A percentile compares a stretch with the other conserved stretches of the same genome.
Evolutionary conservation across 192 early-diverging fungal species (phyloP).

Genomic region (Gryganskiella cystojenkinii): DNA sequence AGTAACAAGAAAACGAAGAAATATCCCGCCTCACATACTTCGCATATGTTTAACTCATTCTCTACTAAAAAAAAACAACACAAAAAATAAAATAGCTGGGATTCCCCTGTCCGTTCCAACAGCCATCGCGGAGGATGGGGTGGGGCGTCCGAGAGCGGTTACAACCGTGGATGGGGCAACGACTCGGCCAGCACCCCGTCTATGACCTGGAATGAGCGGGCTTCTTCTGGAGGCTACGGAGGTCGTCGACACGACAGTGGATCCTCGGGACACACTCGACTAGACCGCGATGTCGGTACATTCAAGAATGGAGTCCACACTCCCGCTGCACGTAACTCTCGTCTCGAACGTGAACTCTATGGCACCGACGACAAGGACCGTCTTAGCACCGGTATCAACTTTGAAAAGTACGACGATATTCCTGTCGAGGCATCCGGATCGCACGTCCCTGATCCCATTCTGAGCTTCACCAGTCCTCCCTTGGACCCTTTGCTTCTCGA

Average conservation of each 20-base stretch:
- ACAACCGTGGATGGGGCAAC: slow-evolving; percentile 42
- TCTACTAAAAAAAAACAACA: too few species aligned
- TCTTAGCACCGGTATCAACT: slow-evolving; percentile 95
- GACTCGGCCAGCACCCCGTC: not conserved
- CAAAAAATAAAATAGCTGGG: too few species aligned
- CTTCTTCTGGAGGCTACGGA: slow-evolving; percentile 60
- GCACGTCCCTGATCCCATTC: slow-evolving; percentile 73
- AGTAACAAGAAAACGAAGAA: too few species aligned
- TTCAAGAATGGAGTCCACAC: slow-evolving; percentile 79
- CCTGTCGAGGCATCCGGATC: slow-evolving; percentile 91
- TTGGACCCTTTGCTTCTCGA: slow-evolving; percentile 88
- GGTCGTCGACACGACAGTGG: slow-evolving; percentile 39
- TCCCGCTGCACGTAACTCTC: slow-evolving; percentile 79
- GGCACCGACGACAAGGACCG: slow-evolving; percentile 80
- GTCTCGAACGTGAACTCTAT: slow-evolving; percentile 85
- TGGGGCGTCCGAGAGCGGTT: slow-evolving; percentile 54
- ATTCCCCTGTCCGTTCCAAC: slow-evolving; percentile 22
- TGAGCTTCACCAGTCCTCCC: slow-evolving; percentile 65
- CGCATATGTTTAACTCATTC: too few species aligned
- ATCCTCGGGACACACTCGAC: slow-evolving; percentile 57
- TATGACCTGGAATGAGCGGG: slow-evolving; percentile 19
- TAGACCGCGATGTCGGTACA: slow-evolving; percentile 53
- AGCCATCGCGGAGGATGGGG: slow-evolving; percentile 38
- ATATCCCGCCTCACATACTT: too few species aligned
- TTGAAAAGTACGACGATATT: slow-evolving; percentile 99